Evolutionary conservation across 148 eudicot genomes (phyloP).

Genomic region (Vaccinium corymbosum): DNA sequence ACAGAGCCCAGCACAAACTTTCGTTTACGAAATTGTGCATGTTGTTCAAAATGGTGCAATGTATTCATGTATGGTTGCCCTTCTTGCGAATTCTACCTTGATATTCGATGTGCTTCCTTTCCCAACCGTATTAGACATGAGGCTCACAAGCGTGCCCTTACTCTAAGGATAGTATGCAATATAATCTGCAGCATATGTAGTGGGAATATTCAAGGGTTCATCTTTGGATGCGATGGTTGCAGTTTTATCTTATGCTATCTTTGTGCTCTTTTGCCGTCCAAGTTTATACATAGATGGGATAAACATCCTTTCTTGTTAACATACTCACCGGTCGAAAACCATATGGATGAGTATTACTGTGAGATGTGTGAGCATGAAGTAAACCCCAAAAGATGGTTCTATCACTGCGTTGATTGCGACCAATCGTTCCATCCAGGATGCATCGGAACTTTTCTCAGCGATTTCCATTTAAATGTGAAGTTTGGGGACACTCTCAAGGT

Average conservation of each 20-base stretch:
- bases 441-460: no score
- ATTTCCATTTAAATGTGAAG: background rate
- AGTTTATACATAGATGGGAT: background rate
- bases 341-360: background rate
- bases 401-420: background rate
- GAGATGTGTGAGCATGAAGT: background rate
- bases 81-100: background rate
- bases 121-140: background rate
- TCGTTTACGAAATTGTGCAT: background rate
- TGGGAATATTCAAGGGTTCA: background rate
- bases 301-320: conserved; percentile 7
- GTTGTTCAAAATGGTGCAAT: background rate
- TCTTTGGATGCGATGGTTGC: background rate
- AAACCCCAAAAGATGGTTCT: background rate
- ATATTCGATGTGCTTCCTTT: background rate
- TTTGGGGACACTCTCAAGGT: background rate
- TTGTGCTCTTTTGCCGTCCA: background rate
- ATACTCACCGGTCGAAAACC: background rate
- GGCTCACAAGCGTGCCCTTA: background rate
- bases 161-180: background rate
- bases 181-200: background rate
- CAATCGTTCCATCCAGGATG: background rate
- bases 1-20: background rate
- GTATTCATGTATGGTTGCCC: background rate
- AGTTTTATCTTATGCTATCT: background rate